A percentile compares a stretch with the other conserved stretches of the same genome.
Evolutionary conservation across 371 early-diverging fungal genomes (phyloP).

Genomic region (Lichtheimia hyalospora): DNA sequence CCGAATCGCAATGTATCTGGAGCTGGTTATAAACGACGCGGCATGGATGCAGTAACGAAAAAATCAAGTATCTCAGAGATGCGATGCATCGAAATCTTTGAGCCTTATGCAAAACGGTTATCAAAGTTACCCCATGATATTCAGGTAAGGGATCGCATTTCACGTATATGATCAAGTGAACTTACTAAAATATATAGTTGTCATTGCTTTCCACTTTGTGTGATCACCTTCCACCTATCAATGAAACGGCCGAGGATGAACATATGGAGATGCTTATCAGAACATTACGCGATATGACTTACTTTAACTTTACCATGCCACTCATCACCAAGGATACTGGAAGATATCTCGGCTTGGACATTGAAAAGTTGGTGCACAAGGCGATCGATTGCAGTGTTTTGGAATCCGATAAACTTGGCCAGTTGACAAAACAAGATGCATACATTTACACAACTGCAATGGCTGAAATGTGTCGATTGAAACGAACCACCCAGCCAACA

Average conservation of each 20-base stretch:
- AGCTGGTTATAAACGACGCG: constrained; percentile 44
- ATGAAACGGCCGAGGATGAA: constrained; percentile 14
- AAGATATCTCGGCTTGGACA: background rate
- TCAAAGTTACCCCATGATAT: constrained; percentile 3
- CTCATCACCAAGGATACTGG: constrained; percentile 7
- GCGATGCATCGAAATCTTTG: constrained; percentile 44
- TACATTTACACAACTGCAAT: constrained; percentile 21
- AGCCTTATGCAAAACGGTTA: constrained; percentile 23
- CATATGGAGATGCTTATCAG: constrained; percentile 11
- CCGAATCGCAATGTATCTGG: constrained; percentile 1
- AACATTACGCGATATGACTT: constrained; percentile 16
- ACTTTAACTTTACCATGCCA: constrained; percentile 19
- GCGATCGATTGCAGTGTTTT: constrained; percentile 24
- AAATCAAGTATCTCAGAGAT: constrained; percentile 43
- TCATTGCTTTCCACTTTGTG: constrained; percentile 20
- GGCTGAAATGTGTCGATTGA: constrained; percentile 27
- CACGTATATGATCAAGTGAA: background rate
- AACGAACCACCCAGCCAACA: constrained; percentile 10
- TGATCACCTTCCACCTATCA: constrained; percentile 21
- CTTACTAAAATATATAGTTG: constrained; percentile 3
- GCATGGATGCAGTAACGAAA: constrained; percentile 53
- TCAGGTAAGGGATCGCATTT: constrained; percentile 7
- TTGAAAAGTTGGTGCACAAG: constrained; percentile 11
- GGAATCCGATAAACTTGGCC: constrained; percentile 4
- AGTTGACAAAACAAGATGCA: constrained; percentile 10